Percentiles rank a stretch among this genome's conserved stretches.
Conservation (phyloP, 2,329 filamentous ascomycete genomes). For the Sporothrix pallida region DNA sequence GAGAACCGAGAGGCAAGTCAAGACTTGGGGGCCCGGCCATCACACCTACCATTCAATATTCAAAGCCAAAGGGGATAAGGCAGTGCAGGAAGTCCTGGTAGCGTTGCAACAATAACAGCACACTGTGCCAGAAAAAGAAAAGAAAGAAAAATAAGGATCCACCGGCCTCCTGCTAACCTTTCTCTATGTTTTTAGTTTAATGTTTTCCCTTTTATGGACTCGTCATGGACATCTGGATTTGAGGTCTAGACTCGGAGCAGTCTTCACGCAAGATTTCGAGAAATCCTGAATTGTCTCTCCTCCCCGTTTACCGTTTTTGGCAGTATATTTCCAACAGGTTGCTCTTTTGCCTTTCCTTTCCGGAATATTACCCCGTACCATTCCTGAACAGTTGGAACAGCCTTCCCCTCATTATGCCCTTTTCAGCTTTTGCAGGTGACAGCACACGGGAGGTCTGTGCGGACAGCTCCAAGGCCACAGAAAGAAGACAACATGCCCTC, state of each 20-base stretch:
- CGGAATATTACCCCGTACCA: too few species aligned
- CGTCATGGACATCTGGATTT: too few species aligned
- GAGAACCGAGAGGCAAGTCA: background rate
- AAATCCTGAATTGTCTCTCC: too few species aligned
- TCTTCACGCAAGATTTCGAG: too few species aligned
- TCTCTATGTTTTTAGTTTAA: background rate
- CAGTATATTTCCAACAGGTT: background rate
- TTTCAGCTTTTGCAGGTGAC: background rate
- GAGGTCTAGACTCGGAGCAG: too few species aligned
- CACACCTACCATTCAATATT: background rate
- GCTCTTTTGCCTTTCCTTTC: too few species aligned
- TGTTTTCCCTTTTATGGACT: background rate
- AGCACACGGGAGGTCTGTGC: constrained; percentile 6
- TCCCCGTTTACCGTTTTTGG: too few species aligned
- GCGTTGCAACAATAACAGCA: background rate
- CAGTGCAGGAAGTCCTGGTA: background rate
- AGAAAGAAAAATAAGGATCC: background rate
- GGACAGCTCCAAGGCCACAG: background rate
- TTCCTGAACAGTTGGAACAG: too few species aligned
- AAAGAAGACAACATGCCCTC: too few species aligned
- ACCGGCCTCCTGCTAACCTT: background rate
- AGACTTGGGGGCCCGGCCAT: background rate
- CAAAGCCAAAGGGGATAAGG: constrained; percentile 1
- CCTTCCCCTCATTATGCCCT: background rate
- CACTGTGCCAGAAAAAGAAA: background rate